phyloP scores from a whole-genome alignment of 176 grass and related monocot species.

The Bromus sterilis region DNA sequence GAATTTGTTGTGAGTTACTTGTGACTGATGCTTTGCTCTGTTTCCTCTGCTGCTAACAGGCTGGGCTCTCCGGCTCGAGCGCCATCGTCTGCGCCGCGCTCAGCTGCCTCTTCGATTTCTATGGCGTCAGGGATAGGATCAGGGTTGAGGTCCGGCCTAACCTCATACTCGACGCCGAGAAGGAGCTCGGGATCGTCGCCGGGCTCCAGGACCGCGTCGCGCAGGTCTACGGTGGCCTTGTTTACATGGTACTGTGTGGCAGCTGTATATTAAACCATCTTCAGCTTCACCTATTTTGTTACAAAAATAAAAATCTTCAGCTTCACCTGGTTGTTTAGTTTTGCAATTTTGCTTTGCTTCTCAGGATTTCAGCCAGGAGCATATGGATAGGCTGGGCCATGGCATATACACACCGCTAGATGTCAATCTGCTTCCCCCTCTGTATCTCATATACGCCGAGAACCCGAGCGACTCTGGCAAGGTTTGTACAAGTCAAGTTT shows the following conservation, averaged over 20 bases:
- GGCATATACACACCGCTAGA: constrained; percentile 63
- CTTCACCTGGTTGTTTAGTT: neutral
- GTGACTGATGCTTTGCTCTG: neutral
- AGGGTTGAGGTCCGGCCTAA: constrained; percentile 68
- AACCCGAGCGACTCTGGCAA: constrained; percentile 94
- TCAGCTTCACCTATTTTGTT: neutral
- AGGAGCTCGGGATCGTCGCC: constrained; percentile 86
- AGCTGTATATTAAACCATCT: neutral
- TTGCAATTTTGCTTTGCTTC: neutral
- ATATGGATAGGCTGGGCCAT: constrained; percentile 81
- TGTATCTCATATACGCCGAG: constrained; percentile 72
- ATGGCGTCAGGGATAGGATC: constrained; percentile 52
- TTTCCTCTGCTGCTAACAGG: constrained; percentile 16
- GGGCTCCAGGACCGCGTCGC: constrained; percentile 81
- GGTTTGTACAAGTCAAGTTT: constrained; percentile 28
- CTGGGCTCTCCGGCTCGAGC: constrained; percentile 83
- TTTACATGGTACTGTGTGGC: constrained; percentile 51
- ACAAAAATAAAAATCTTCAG: too few species aligned
- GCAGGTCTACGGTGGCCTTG: constrained; percentile 77
- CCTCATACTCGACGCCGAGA: constrained; percentile 66
- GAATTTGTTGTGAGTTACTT: neutral
- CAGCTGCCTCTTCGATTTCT: constrained; percentile 84
- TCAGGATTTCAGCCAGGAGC: constrained; percentile 74
- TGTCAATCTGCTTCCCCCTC: constrained; percentile 51
- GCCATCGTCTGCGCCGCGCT: constrained; percentile 83